Base-by-base conservation (phyloP, 2,329 filamentous ascomycete species). In the Colletotrichum theobromicola region DNA sequence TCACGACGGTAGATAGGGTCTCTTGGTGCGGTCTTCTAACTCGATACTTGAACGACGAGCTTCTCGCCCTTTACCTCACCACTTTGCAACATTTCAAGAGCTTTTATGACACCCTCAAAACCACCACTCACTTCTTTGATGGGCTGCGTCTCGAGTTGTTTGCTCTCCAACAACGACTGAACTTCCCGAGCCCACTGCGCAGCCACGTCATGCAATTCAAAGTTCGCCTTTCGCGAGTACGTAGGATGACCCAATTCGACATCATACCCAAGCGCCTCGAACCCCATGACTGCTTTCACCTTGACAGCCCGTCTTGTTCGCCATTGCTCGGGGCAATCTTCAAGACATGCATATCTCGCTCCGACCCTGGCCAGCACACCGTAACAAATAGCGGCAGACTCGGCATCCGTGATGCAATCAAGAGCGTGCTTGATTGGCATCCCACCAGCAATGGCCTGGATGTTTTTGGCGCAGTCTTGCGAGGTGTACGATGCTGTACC, bases 321-420 rank as follows among this genome's bases (percentile, higher is more conserved):
- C 79, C 78, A 80, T 2, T 57, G 67, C 0, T 79, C 73, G 0
- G 66, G 72, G 10, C 76, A 67, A 4, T 37, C 50, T 63, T 84
- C 82, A 1, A 84, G 77, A 26, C 80, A 83, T 9, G 80, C 82
- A 64, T 83, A 83, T 2, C 78, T 77, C 4, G 79, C 82, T 1
- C 82, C 82, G 0, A 77, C 73, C 3, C 82, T 80, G 1, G 69
- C 75, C 16, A 84, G 42, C 5, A 79, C 78, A 1, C 46, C 75
- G 37, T 80, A 80, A 67, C 81, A 84, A n/a, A 21, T 16, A 2
- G n/a, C 24, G 10, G 55, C 60, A 9, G 67, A 70, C 16, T 70
- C 67, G 4, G 67, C n/a, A 3, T 21, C 28, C 2, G 67, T 70
- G 34, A 70, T 70, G 46, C 67, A 70, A 12, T 70, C 67, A 18